phyloP scores from a whole-genome alignment of 441 rosid species.

The Erysimum cheiri region DNA sequence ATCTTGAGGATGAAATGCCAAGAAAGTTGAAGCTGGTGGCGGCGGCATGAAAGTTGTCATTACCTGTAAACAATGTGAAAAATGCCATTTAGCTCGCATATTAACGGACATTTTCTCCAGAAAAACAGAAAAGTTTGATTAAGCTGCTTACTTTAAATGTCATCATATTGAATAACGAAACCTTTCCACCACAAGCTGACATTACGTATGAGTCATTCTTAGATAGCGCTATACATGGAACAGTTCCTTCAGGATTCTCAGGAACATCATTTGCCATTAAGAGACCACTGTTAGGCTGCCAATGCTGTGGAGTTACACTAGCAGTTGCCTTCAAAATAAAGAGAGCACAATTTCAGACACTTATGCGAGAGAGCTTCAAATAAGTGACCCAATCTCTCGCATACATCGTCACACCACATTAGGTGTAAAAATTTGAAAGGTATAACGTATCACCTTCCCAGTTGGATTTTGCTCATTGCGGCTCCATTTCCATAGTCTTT shows the following conservation, averaged over 20 bases:
- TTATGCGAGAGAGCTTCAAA: constrained; percentile 4
- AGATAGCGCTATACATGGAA: constrained; percentile 72
- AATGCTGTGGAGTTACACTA: constrained; percentile 56
- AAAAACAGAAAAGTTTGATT: neutral
- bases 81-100: constrained; percentile 16
- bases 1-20: constrained; percentile 92
- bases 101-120: neutral
- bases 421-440: neutral
- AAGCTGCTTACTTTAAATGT: constrained; percentile 65
- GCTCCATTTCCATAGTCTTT: constrained; percentile 79
- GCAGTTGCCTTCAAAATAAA: constrained; percentile 48
- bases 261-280: constrained; percentile 65
- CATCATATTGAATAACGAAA: constrained; percentile 82
- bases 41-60: constrained; percentile 90
- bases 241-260: constrained; percentile 56
- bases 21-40: constrained; percentile 81
- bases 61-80: constrained; percentile 49
- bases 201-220: constrained; percentile 86
- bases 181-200: constrained; percentile 85
- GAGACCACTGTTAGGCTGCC: constrained; percentile 72
- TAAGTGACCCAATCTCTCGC: constrained; percentile 7
- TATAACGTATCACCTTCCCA: constrained; percentile 45
- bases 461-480: constrained; percentile 64
- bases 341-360: constrained; percentile 22
- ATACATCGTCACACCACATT: neutral